These are phyloP conservation scores for Phytophthora sp. DNA, from an alignment of 352 stramenopile genomes.

Conservation along the genomic window DNA sequence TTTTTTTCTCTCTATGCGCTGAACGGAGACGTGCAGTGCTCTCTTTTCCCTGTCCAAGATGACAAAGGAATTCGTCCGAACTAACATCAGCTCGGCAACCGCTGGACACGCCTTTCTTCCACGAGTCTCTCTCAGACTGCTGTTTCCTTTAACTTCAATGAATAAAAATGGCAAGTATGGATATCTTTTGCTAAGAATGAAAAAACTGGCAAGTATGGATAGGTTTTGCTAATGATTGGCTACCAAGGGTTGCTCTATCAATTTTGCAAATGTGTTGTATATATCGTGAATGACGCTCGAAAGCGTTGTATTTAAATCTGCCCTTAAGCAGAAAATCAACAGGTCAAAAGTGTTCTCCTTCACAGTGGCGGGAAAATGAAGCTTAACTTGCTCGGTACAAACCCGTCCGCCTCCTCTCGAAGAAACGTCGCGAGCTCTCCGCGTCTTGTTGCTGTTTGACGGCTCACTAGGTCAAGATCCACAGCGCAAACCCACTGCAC, in stretches of 20 bases:
- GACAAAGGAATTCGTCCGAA: background rate
- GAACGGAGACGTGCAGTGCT: constrained; percentile 14
- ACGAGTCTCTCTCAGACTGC: no score
- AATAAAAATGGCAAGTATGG: no score
- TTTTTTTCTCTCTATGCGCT: background rate
- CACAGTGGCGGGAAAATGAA: constrained; percentile 41
- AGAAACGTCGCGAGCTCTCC: constrained; percentile 40
- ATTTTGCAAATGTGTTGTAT: constrained; percentile 22
- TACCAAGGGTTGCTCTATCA: no score
- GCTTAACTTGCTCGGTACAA: constrained; percentile 32
- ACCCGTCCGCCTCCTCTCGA: constrained; percentile 36
- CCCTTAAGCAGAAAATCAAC: constrained; percentile 25
- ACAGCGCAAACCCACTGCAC: constrained; percentile 41
- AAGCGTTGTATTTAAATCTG: constrained; percentile 27
- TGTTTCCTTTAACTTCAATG: background rate
- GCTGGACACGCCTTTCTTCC: no score
- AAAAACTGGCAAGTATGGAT: no score
- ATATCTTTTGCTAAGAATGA: no score
- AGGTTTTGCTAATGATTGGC: no score
- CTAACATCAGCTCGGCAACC: no score
- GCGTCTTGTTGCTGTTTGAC: constrained; percentile 25
- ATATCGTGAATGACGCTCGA: constrained; percentile 32
- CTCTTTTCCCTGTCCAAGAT: no score
- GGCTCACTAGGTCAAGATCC: constrained; percentile 31
- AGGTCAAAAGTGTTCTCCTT: constrained; percentile 10